Base-by-base conservation (phyloP, 352 stramenopile genomes). In the Hyaloperonospora arabidopsidis region DNA sequence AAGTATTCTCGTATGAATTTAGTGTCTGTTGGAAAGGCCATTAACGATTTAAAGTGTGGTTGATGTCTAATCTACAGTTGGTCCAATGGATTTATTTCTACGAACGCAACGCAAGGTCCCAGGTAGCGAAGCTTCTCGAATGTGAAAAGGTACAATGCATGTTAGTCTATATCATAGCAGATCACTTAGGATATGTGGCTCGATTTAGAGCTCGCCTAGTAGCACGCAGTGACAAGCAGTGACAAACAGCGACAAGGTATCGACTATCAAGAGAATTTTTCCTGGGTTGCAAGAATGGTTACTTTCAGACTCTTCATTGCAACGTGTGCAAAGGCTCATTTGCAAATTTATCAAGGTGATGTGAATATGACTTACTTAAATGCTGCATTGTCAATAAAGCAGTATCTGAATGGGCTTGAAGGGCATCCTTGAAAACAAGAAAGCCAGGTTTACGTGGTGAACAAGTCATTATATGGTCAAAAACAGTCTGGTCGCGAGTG, bases 131-230 rank as follows among this genome's bases (percentile, higher is more conserved):
- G n/a, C n/a, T n/a, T n/a, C n/a, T n/a, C n/a, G n/a, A n/a, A n/a
- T n/a, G n/a, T n/a, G n/a, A n/a, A n/a, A n/a, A n/a, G n/a, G n/a
- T n/a, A n/a, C n/a, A n/a, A n/a, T n/a, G n/a, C n/a, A n/a, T n/a
- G n/a, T n/a, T n/a, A n/a, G n/a, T n/a, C n/a, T n/a, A n/a, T n/a
- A n/a, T 59, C 8, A 59, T 59, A 19, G 15, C 29, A 1, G 44
- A 64, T 34, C 34, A 63, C 12, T 14, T 58, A 12, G 49, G 43
- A 2, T 49, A 54, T 21, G 43, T 63, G 2, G 6, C 51, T 2
- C 3, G 36, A 15, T 64, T 59, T 8, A 15, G 45, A 25, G 34
- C 57, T 1, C 43, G 57, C 8, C 50, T 59, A 19, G 57, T 64
- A 1, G 57, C 43, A 13, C 36, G 45, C 22, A 22, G 56, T 12